Evolutionary conservation across 2,329 filamentous ascomycete species (phyloP), one percentile per base, ranked within the genome.

Genomic region (Alternaria novae-zelandiae): DNA sequence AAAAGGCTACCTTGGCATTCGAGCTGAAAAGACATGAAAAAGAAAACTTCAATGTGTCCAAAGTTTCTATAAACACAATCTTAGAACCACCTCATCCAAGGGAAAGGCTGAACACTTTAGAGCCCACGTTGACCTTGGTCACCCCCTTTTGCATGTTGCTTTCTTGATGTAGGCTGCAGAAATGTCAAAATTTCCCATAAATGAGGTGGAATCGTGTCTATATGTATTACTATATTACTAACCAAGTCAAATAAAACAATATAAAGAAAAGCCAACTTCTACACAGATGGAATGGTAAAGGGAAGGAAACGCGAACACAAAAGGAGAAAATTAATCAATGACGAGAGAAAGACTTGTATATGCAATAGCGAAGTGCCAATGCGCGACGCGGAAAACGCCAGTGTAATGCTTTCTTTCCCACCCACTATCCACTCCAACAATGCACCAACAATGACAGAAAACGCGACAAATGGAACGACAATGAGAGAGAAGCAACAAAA

Each of bases 141-240:
- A n/a, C 32, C 13, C 2, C 13, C 13, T n/a, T n/a, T n/a, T 36
- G 13, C 32, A 5, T 36, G 4, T 36, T 9, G 13, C 32, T 9
- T n/a, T n/a, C 32, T 36, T 36, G 32, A 36, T 9, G 2, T 36
- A 36, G 7, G 32, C 32, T 9, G 13, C 13, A n/a, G 32, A 36
- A n/a, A n/a, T 36, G 4, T 36, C 2, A n/a, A 15, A n/a, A 4
- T n/a, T n/a, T 9, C 5, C 7, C 8, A n/a, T n/a, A 0, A 3
- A n/a, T 36, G 15, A 36, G 32, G 32, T 36, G 32, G 2, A 36
- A 36, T 9, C n/a, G 15, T 41, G n/a, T 41, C 36, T 41, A 41
- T 25, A 26, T 47, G 45, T 15, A 26, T 47, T 47, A 47, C 21
- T 47, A n/a, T 17, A 20, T 47, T 47, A 15, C 21, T 25, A 15